A percentile compares a stretch with the other conserved stretches of the same genome.
phyloP scores from a whole-genome alignment of 176 grass and related monocot species.

The Rhipidocladum racemiflorum region DNA sequence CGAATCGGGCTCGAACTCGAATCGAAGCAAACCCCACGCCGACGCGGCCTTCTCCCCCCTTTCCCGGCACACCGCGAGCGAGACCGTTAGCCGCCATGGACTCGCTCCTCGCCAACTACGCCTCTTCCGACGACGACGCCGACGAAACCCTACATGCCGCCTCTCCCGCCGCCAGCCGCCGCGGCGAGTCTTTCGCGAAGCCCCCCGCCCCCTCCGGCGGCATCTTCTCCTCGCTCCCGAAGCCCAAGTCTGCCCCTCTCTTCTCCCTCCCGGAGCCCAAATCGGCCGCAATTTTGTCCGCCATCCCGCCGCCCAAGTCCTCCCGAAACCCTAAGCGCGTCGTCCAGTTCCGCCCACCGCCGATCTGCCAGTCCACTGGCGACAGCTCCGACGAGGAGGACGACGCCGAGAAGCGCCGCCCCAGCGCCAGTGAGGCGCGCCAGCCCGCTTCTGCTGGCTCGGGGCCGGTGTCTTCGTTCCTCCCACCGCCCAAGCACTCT shows the following conservation, averaged over 20 bases:
- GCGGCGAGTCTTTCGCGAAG: slow-evolving; percentile 9
- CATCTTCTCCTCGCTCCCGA: slow-evolving; percentile 61
- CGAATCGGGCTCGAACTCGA: background rate
- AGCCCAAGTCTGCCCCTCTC: slow-evolving; percentile 27
- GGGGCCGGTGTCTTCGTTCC: slow-evolving; percentile 62
- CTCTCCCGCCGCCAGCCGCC: background rate
- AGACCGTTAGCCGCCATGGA: slow-evolving; percentile 53
- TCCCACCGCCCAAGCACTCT: slow-evolving; percentile 83
- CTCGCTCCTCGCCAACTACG: slow-evolving; percentile 88
- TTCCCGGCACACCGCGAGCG: background rate
- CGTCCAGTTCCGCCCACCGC: slow-evolving; percentile 65
- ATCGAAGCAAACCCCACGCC: background rate
- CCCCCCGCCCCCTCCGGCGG: slow-evolving; percentile 18
- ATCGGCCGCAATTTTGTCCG: slow-evolving; percentile 45
- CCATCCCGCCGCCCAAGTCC: slow-evolving; percentile 54
- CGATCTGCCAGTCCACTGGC: slow-evolving; percentile 44
- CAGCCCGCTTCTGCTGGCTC: slow-evolving; percentile 26
- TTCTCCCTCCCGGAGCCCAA: slow-evolving; percentile 41
- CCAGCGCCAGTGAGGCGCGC: slow-evolving; percentile 26
- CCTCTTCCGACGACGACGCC: slow-evolving; percentile 64
- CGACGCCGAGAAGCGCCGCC: slow-evolving; percentile 39
- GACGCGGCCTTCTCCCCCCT: background rate
- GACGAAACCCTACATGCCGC: slow-evolving; percentile 35
- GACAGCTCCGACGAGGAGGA: slow-evolving; percentile 59
- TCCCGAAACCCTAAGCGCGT: slow-evolving; percentile 71